Evolutionary conservation across 116 monocot species (phyloP).

Genomic region (Trichopus zeylanicus): DNA sequence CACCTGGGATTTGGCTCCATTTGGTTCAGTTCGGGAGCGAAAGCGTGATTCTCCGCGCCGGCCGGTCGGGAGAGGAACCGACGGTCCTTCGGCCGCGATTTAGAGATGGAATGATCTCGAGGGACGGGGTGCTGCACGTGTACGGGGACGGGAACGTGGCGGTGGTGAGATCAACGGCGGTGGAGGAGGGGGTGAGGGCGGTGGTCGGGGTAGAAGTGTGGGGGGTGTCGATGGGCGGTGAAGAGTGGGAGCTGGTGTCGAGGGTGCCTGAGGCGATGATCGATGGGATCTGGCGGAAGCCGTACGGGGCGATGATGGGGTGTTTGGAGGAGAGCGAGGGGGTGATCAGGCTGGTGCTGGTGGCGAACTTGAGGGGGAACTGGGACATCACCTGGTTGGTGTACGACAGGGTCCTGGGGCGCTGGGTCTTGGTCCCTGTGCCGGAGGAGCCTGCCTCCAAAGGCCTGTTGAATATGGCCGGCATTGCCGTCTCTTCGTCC

Average conservation of each 20-base stretch:
- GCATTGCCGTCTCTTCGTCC: constrained; percentile 42
- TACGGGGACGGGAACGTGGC: constrained; percentile 50
- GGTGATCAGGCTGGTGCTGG: too few species aligned
- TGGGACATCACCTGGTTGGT: constrained; percentile 51
- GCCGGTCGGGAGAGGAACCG: constrained; percentile 10
- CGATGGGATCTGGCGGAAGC: constrained; percentile 21
- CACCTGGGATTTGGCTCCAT: constrained; percentile 13
- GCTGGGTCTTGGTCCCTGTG: constrained; percentile 49
- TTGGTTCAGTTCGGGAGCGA: constrained; percentile 23
- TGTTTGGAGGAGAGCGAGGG: constrained; percentile 34
- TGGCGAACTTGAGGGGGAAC: constrained; percentile 39
- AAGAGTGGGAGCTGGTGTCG: constrained; percentile 40
- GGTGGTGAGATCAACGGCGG: constrained; percentile 24
- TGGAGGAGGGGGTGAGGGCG: constrained; percentile 8
- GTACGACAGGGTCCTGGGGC: constrained; percentile 7
- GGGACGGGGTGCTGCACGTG: constrained; percentile 21
- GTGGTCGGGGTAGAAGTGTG: constrained; percentile 36
- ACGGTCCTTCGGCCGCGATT: constrained; percentile 38
- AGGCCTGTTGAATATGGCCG: constrained; percentile 56
- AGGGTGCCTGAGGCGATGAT: constrained; percentile 26
- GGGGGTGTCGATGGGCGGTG: constrained; percentile 28
- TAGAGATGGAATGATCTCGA: background rate
- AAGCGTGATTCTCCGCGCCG: constrained; percentile 29
- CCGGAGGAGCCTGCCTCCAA: constrained; percentile 32
- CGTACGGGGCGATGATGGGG: constrained; percentile 56